phyloP scores from a whole-genome alignment of 1,284 basidiomycete species.

The Chondrostereum purpureum region DNA sequence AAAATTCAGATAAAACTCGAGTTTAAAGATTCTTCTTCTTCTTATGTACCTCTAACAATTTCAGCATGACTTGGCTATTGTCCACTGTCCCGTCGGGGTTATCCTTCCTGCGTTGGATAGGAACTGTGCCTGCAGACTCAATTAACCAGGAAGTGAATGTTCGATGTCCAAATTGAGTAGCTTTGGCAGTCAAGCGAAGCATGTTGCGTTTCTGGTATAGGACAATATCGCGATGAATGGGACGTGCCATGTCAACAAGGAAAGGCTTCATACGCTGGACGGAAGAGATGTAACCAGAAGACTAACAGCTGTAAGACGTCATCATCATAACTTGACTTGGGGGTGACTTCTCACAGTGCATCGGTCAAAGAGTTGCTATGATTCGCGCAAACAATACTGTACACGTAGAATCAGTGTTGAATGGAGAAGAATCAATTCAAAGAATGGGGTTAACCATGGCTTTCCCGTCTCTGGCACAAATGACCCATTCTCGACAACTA shows the following conservation, averaged over 20 bases:
- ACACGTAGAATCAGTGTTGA: constrained; percentile 6
- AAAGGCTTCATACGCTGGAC: constrained; percentile 39
- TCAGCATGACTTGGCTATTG: constrained; percentile 62
- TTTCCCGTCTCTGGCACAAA: constrained; percentile 63
- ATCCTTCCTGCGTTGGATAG: constrained; percentile 73
- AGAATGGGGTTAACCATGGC: constrained; percentile 53
- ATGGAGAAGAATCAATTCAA: no score
- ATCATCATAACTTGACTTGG: constrained; percentile 8
- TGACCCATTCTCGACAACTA: constrained; percentile 76
- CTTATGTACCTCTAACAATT: constrained; percentile 62
- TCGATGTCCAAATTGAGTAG: constrained; percentile 72
- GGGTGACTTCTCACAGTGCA: constrained; percentile 54
- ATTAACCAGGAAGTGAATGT: constrained; percentile 88
- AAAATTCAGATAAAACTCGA: no score
- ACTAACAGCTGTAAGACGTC: constrained; percentile 27
- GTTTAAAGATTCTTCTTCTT: no score
- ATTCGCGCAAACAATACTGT: constrained; percentile 62
- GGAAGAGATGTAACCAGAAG: constrained; percentile 68
- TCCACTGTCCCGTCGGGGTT: constrained; percentile 46
- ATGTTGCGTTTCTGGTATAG: constrained; percentile 56
- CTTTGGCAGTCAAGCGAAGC: constrained; percentile 77
- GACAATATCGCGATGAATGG: neutral
- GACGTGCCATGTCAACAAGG: neutral
- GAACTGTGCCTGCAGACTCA: constrained; percentile 78
- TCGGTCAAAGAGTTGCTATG: constrained; percentile 83